A percentile compares a stretch with the other conserved stretches of the same genome.
Evolutionary conservation across 164 flowering plant species (phyloP).

Genomic region (Magnolia changhungtana): DNA sequence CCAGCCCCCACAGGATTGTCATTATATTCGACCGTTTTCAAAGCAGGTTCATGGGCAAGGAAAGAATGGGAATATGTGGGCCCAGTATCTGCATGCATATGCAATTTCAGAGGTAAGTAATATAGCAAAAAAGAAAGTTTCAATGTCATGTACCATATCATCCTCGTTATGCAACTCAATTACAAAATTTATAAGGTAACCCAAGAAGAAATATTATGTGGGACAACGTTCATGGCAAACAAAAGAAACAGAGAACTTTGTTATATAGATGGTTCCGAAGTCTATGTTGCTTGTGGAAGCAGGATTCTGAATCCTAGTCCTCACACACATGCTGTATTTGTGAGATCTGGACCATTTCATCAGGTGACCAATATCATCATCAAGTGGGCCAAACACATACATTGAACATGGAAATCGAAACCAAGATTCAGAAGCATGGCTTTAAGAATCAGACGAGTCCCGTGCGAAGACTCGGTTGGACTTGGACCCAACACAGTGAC

Average conservation of each 20-base stretch:
- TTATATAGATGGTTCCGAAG: neutral
- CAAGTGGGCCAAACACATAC: too few species aligned
- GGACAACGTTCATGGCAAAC: neutral
- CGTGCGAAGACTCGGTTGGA: too few species aligned
- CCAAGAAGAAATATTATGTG: neutral
- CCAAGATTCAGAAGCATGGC: too few species aligned
- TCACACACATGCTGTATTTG: too few species aligned
- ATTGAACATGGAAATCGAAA: too few species aligned
- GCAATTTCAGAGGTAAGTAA: neutral
- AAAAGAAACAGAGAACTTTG: neutral
- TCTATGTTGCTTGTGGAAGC: neutral
- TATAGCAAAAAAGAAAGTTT: neutral
- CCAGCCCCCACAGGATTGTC: slow-evolving; percentile 23
- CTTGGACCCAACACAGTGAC: too few species aligned
- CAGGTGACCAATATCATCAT: too few species aligned
- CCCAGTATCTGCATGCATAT: slow-evolving; percentile 21
- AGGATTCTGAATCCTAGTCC: too few species aligned
- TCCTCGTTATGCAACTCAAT: neutral
- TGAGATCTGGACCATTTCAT: too few species aligned
- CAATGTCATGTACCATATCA: neutral
- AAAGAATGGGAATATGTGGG: slow-evolving; percentile 5
- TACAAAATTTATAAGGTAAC: neutral
- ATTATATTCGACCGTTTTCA: slow-evolving; percentile 12
- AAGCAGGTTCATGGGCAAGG: slow-evolving; percentile 7
- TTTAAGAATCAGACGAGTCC: too few species aligned